phyloP scores from a whole-genome alignment of 768 basidiomycete species.

The Suillus plorans region DNA sequence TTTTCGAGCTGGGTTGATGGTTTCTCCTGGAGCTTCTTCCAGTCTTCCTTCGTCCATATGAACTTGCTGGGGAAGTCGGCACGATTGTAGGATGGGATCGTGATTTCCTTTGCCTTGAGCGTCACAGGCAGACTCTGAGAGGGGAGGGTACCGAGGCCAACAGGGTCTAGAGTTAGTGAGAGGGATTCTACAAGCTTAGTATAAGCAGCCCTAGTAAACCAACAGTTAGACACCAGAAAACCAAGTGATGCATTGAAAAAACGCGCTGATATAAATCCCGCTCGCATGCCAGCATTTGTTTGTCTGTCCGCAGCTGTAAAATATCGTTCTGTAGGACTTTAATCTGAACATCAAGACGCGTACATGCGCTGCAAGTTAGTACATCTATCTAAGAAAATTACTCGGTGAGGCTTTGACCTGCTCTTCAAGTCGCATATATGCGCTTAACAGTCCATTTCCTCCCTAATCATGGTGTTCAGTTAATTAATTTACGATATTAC shows the following conservation, averaged over 20 bases:
- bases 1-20: not conserved
- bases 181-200: not conserved
- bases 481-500: too few species aligned
- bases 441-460: not conserved
- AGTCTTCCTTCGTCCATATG: not conserved
- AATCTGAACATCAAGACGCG: not conserved
- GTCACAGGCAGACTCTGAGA: not conserved
- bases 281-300: not conserved
- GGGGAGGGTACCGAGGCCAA: not conserved
- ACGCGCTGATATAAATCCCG: not conserved
- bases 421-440: constrained; percentile 1
- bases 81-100: not conserved
- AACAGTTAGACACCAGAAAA: not conserved
- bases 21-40: not conserved
- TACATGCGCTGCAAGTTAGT: not conserved
- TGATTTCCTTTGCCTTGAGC: not conserved
- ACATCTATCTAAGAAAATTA: not conserved
- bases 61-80: not conserved
- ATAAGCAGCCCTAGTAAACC: not conserved
- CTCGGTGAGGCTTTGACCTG: not conserved
- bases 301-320: not conserved
- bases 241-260: not conserved
- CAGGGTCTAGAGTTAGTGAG: not conserved
- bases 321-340: not conserved
- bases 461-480: not conserved